Conservation (phyloP, 306 rosid genomes). For the Vicia sativa region DNA sequence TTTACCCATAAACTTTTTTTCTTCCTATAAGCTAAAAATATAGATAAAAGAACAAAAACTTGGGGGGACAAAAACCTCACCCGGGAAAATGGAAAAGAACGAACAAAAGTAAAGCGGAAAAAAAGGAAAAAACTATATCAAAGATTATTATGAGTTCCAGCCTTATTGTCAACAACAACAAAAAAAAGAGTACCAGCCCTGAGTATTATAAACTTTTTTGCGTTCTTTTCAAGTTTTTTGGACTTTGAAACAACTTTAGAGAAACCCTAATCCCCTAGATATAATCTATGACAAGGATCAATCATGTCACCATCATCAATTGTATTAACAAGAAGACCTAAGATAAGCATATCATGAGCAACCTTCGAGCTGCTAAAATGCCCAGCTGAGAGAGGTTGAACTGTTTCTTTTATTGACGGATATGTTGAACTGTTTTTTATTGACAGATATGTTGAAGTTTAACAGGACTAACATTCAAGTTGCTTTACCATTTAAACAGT, state of each 20-base stretch:
- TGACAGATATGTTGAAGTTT: neutral
- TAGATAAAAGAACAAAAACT: no score
- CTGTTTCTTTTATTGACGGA: neutral
- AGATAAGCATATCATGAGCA: neutral
- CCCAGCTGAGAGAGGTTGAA: neutral
- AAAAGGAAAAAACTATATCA: no score
- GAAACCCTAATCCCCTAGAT: no score
- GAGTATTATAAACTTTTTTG: no score
- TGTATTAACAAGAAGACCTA: neutral
- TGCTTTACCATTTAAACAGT: neutral
- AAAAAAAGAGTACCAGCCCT: no score
- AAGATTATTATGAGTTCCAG: no score
- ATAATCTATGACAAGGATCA: neutral
- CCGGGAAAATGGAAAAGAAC: no score
- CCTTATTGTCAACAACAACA: no score
- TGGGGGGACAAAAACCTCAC: no score
- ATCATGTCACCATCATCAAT: neutral
- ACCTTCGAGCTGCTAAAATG: neutral
- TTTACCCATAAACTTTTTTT: neutral
- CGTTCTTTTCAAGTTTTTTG: no score
- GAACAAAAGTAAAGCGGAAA: no score
- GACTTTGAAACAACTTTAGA: no score
- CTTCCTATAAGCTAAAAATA: neutral
- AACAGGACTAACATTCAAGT: neutral
- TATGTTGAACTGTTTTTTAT: neutral